Evolutionary conservation across 1,284 basidiomycete species (phyloP).

Genomic region (Violaceomyces palustris): DNA sequence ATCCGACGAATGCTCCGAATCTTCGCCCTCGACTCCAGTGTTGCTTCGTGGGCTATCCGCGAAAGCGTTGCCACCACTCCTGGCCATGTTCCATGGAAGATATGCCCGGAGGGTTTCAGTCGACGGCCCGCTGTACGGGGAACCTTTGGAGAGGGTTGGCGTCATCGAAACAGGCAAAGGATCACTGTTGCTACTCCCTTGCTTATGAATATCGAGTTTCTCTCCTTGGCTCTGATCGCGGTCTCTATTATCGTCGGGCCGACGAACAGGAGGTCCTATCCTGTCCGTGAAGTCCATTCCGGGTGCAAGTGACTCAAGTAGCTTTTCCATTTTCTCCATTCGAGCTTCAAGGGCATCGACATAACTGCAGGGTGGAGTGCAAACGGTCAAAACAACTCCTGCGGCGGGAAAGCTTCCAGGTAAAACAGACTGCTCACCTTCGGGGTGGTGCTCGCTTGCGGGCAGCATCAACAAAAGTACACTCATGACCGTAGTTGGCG

Average conservation of each 20-base stretch:
- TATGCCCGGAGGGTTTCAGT: background rate
- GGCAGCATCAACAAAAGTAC: constrained; percentile 44
- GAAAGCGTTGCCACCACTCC: background rate
- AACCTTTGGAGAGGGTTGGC: background rate
- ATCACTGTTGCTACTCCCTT: constrained; percentile 1
- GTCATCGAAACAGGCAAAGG: background rate
- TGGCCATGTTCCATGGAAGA: background rate
- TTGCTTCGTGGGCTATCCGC: background rate
- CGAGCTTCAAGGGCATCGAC: constrained; percentile 44
- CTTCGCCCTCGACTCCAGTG: constrained; percentile 7
- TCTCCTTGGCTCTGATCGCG: constrained; percentile 1
- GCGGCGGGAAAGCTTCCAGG: background rate
- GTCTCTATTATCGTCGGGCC: constrained; percentile 35
- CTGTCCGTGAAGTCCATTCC: constrained; percentile 42
- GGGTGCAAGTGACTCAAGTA: constrained; percentile 30
- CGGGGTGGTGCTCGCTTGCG: constrained; percentile 14
- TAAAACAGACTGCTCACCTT: constrained; percentile 1
- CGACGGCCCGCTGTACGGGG: background rate
- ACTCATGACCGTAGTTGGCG: constrained; percentile 40
- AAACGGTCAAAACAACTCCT: background rate
- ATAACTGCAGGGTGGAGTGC: constrained; percentile 29
- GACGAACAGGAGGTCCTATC: constrained; percentile 34
- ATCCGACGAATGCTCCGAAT: constrained; percentile 5
- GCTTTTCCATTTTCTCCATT: constrained; percentile 39
- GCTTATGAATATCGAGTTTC: constrained; percentile 5